Conservation (phyloP, 164 flowering plant genomes). For the Vitis riparia region DNA sequence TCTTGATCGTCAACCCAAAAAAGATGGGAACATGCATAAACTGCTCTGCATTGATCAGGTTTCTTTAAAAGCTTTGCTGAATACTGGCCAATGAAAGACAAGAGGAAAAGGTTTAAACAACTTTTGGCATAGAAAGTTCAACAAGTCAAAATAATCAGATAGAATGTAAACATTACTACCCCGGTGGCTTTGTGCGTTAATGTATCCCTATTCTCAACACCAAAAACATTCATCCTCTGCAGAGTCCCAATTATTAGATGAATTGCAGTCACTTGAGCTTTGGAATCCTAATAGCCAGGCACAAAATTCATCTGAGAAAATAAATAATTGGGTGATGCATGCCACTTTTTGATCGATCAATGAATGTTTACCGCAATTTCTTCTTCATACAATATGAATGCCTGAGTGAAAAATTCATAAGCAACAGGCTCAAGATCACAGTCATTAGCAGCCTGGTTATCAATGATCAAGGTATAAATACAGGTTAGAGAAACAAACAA, state of each 20-base stretch:
- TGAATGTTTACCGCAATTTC: constrained; percentile 72
- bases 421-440: constrained; percentile 94
- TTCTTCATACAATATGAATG: constrained; percentile 93
- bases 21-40: constrained; percentile 95
- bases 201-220: constrained; percentile 95
- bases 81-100: constrained; percentile 49
- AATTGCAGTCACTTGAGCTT: constrained; percentile 92
- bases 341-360: background rate
- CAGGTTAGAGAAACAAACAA: no score
- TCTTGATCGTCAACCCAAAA: constrained; percentile 98
- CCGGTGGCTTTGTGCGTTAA: constrained; percentile 97
- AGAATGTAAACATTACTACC: constrained; percentile 42
- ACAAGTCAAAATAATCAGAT: constrained; percentile 1
- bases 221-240: constrained; percentile 91
- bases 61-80: constrained; percentile 98
- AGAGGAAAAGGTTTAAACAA: background rate
- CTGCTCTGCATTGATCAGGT: constrained; percentile 98
- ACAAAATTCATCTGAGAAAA: background rate
- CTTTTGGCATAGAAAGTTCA: constrained; percentile 1
- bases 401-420: constrained; percentile 96
- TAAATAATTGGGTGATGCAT: no score
- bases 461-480: no score
- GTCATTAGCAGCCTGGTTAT: constrained; percentile 88
- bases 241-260: constrained; percentile 93
- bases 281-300: constrained; percentile 66